These are phyloP conservation scores for Pseudogymnoascus pannorum DNA, from an alignment of 2,329 filamentous ascomycete genomes.

Conservation along the genomic window DNA sequence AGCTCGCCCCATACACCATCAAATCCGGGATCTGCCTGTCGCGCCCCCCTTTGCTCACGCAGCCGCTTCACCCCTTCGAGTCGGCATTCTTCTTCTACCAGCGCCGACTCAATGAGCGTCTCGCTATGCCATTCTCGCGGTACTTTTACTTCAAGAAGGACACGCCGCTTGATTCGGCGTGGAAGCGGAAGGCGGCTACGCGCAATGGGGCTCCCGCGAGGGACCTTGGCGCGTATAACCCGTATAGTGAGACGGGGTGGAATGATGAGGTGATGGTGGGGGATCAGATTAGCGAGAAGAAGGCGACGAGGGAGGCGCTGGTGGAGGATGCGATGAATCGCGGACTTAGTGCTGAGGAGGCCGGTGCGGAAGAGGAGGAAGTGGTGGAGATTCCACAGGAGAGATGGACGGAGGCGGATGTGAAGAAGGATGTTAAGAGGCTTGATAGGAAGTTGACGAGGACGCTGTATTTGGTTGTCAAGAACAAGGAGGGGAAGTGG, in stretches of 20 bases:
- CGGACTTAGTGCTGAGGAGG: slow-evolving; percentile 33
- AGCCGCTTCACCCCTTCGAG: slow-evolving; percentile 78
- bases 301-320: slow-evolving; percentile 59
- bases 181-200: slow-evolving; percentile 76
- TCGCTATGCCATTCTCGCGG: slow-evolving; percentile 77
- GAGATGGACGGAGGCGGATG: slow-evolving; percentile 71
- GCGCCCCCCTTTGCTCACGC: slow-evolving; percentile 79
- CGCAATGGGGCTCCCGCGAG: slow-evolving; percentile 66
- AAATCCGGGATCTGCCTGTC: slow-evolving; percentile 74
- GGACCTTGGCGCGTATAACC: slow-evolving; percentile 80
- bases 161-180: slow-evolving; percentile 77
- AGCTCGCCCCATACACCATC: slow-evolving; percentile 33
- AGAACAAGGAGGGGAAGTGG: slow-evolving; percentile 66
- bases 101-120: slow-evolving; percentile 88
- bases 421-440: slow-evolving; percentile 64
- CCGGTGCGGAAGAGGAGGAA: slow-evolving; percentile 38
- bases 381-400: slow-evolving; percentile 63
- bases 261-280: slow-evolving; percentile 84
- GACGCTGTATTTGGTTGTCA: slow-evolving; percentile 83
- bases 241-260: slow-evolving; percentile 67
- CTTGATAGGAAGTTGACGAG: slow-evolving; percentile 71
- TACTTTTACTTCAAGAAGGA: slow-evolving; percentile 94
- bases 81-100: slow-evolving; percentile 95
- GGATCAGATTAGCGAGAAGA: slow-evolving; percentile 57
- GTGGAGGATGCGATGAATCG: slow-evolving; percentile 65